A percentile compares a stretch with the other conserved stretches of the same genome.
Conservation (phyloP, 192 early-diverging fungal species). For the Rhizoclosmatium globosum region DNA sequence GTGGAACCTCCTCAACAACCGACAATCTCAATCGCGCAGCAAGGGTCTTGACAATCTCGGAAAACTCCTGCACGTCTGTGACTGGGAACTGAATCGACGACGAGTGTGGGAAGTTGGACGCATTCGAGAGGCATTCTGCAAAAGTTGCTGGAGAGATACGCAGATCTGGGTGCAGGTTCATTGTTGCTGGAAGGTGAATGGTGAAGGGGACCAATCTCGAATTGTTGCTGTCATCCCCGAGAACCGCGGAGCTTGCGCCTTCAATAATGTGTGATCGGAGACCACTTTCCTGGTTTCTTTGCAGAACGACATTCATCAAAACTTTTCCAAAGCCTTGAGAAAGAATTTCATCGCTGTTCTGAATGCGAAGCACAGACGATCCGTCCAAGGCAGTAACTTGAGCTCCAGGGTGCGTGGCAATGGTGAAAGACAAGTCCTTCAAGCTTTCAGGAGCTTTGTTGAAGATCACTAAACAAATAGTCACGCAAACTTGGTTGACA, state of each 20-base stretch:
- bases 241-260: conserved; percentile 17
- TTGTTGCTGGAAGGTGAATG: neutral
- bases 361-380: neutral
- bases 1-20: conserved; percentile 34
- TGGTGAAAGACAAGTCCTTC: neutral
- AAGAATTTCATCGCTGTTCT: neutral
- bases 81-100: conserved; percentile 39
- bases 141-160: conserved; percentile 24
- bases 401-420: neutral
- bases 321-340: conserved; percentile 27
- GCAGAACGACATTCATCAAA: conserved; percentile 13
- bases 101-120: conserved; percentile 30
- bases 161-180: neutral
- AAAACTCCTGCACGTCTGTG: neutral
- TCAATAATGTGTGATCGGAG: neutral
- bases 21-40: conserved; percentile 18
- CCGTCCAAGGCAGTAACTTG: conserved; percentile 20
- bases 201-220: conserved; percentile 20
- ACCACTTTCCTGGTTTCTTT: neutral
- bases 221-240: neutral
- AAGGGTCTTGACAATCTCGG: neutral
- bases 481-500: neutral
- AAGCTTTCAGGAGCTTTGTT: conserved; percentile 1
- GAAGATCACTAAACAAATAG: conserved; percentile 8
- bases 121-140: conserved; percentile 28